phyloP scores from a whole-genome alignment of 202 grass and related monocot species.

The Zizania palustris region DNA sequence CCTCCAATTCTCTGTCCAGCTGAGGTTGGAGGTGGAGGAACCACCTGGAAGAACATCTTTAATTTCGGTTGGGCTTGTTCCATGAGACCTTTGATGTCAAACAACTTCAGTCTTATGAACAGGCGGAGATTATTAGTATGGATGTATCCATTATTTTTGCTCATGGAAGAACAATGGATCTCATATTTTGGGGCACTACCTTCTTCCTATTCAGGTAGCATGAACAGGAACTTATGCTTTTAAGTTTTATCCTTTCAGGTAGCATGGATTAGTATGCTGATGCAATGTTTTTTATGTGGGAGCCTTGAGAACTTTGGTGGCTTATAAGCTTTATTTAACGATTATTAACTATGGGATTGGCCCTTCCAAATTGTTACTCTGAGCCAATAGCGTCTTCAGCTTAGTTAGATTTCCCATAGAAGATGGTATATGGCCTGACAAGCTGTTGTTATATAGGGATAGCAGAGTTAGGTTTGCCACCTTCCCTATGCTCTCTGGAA shows the following conservation, averaged over 20 bases:
- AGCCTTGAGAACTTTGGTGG: too few relatives aligned
- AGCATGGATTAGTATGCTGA: background rate
- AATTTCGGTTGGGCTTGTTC: too few relatives aligned
- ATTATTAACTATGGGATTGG: constrained; percentile 15
- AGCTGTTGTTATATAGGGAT: background rate
- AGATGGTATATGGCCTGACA: constrained; percentile 31
- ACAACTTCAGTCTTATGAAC: too few relatives aligned
- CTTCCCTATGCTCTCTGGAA: constrained; percentile 35
- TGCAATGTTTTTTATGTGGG: too few relatives aligned
- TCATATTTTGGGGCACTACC: background rate
- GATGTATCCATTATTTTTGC: background rate
- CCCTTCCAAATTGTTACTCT: background rate
- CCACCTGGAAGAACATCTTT: background rate
- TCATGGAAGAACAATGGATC: background rate
- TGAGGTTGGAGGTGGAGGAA: background rate
- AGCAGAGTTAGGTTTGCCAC: background rate
- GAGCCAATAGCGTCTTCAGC: background rate
- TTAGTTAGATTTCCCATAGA: constrained; percentile 32
- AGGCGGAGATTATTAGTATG: background rate
- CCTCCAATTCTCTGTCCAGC: too few relatives aligned
- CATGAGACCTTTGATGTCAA: too few relatives aligned
- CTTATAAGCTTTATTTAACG: background rate
- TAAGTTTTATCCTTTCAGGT: background rate
- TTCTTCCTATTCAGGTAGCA: background rate
- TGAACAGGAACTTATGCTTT: background rate